These are phyloP conservation scores for Apiospora phragmitis DNA, from an alignment of 2,329 filamentous ascomycete species.

Conservation along the genomic window DNA sequence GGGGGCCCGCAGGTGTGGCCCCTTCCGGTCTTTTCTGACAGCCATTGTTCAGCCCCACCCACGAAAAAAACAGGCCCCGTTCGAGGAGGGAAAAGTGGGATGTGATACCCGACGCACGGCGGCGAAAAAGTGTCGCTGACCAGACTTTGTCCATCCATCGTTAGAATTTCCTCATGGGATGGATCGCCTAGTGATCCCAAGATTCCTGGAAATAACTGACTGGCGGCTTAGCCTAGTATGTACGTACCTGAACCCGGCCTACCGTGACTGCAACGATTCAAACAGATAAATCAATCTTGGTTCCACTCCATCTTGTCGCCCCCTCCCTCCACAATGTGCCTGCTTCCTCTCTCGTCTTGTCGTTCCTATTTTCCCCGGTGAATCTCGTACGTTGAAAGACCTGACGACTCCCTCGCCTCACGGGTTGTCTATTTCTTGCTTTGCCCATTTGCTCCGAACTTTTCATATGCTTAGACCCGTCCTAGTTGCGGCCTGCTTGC, in stretches of 20 bases:
- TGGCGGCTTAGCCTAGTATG: not conserved
- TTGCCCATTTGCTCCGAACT: not conserved
- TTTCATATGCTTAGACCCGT: not conserved
- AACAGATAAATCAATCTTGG: constrained; percentile 3
- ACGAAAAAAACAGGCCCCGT: constrained; percentile 5
- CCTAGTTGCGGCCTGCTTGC: not conserved
- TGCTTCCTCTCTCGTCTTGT: not conserved
- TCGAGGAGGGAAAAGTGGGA: not conserved
- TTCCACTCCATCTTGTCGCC: constrained; percentile 1
- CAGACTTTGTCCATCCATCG: not conserved
- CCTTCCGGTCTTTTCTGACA: constrained; percentile 6
- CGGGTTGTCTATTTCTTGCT: not conserved
- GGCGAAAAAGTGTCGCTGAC: constrained; percentile 4
- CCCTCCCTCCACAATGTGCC: constrained; percentile 5
- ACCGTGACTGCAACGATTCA: not conserved
- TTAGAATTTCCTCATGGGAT: not conserved
- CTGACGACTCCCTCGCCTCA: not conserved
- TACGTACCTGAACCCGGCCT: not conserved
- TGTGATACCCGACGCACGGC: not conserved
- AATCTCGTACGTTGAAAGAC: constrained; percentile 7
- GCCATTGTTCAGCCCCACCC: constrained; percentile 3
- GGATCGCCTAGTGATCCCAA: constrained; percentile 5
- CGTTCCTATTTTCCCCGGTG: constrained; percentile 5
- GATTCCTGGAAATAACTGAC: not conserved
- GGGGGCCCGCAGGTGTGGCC: not conserved